phyloP scores from a whole-genome alignment of 164 flowering plant species.

The Buxus sempervirens region DNA sequence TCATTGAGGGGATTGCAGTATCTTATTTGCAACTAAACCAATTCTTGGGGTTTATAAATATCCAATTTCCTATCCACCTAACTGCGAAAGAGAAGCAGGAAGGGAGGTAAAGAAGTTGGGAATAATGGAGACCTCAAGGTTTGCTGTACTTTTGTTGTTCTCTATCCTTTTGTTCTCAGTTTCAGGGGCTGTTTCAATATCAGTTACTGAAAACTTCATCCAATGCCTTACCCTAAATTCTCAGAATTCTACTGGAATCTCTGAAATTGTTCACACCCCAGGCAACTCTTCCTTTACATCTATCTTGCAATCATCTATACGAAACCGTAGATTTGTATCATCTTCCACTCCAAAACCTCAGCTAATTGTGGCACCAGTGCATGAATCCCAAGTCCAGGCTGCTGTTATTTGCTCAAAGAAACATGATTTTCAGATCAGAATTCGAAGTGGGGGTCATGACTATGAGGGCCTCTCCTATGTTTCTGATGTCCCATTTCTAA shows the following conservation, averaged over 20 bases:
- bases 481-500: constrained; percentile 32
- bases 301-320: constrained; percentile 19
- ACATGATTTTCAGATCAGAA: constrained; percentile 23
- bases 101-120: not conserved
- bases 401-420: constrained; percentile 35
- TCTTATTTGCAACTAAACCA: too few relatives aligned
- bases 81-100: not conserved
- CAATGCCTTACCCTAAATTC: constrained; percentile 17
- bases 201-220: constrained; percentile 10
- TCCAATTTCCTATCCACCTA: too few relatives aligned
- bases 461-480: constrained; percentile 44
- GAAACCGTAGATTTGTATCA: constrained; percentile 22
- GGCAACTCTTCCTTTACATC: constrained; percentile 17
- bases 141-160: not conserved
- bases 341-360: constrained; percentile 17
- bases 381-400: constrained; percentile 26
- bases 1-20: too few relatives aligned
- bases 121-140: constrained; percentile 4
- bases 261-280: constrained; percentile 15
- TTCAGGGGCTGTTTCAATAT: constrained; percentile 9
- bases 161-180: constrained; percentile 5
- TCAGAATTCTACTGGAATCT: not conserved
- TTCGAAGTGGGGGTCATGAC: constrained; percentile 54
- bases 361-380: constrained; percentile 21
- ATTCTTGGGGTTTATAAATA: not conserved